Evolutionary conservation across 129 eudicot species (phyloP).

Genomic region (Arctium lappa): DNA sequence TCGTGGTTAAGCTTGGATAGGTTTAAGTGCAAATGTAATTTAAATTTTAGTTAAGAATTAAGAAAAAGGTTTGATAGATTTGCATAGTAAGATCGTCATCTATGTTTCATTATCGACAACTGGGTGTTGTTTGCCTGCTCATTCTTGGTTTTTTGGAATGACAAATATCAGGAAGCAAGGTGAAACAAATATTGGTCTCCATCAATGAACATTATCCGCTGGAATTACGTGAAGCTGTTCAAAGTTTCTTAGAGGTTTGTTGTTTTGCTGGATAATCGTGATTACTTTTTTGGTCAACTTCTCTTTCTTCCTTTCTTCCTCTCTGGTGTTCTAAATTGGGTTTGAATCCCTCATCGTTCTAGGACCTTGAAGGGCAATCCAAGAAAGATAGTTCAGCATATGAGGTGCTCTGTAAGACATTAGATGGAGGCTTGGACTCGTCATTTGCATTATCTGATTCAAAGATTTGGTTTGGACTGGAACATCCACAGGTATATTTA

Average conservation of each 20-base stretch:
- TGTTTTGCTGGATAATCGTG: neutral
- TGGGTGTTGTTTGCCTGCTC: constrained; percentile 12
- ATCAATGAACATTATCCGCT: constrained; percentile 52
- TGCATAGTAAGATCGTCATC: neutral
- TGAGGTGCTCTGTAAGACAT: constrained; percentile 58
- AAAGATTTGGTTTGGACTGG: constrained; percentile 77
- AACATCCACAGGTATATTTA: constrained; percentile 73
- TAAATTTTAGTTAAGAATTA: no score
- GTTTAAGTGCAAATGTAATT: neutral
- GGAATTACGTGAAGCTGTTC: constrained; percentile 61
- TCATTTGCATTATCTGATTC: constrained; percentile 48
- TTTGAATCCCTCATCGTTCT: neutral
- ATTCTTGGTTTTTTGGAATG: constrained; percentile 7
- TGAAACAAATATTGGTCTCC: constrained; percentile 51
- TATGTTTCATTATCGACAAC: neutral
- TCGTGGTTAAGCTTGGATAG: constrained; percentile 1
- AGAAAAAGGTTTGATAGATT: no score
- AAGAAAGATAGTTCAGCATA: constrained; percentile 47
- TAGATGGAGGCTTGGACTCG: constrained; percentile 54
- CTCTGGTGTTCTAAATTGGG: neutral
- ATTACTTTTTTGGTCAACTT: neutral
- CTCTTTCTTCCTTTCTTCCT: neutral
- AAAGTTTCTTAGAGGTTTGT: constrained; percentile 55
- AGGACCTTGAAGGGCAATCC: constrained; percentile 50
- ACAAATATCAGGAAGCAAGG: constrained; percentile 35